Evolutionary conservation across 371 early-diverging fungal species (phyloP).

Genomic region (Umbelopsis sp.): DNA sequence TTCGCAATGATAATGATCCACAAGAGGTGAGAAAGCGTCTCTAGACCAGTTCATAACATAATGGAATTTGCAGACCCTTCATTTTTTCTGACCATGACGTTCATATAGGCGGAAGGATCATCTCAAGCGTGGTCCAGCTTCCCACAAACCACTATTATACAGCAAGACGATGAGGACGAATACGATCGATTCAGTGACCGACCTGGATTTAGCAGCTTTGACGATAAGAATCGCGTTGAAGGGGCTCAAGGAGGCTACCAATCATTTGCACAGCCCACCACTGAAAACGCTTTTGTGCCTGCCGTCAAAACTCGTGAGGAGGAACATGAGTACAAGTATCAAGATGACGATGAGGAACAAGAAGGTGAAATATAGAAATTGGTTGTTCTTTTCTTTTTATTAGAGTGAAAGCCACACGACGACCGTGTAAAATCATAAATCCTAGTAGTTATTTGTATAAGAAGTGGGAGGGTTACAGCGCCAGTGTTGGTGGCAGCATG

Average conservation of each 20-base stretch:
- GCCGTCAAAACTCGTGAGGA: constrained; percentile 36
- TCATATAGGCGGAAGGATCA: not conserved
- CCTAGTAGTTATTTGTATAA: not conserved
- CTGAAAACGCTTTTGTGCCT: constrained; percentile 29
- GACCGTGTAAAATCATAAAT: not conserved
- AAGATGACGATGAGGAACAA: constrained; percentile 31
- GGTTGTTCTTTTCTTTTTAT: not conserved
- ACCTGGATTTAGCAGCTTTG: not conserved
- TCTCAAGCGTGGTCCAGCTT: constrained; percentile 6
- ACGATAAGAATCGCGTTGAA: constrained; percentile 21
- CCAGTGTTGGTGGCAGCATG: not conserved
- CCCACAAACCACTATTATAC: constrained; percentile 20
- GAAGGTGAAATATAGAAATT: constrained; percentile 32
- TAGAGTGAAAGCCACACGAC: not conserved
- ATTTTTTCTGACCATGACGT: not conserved
- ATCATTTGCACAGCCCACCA: constrained; percentile 23
- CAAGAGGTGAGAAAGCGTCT: constrained; percentile 8
- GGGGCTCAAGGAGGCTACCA: constrained; percentile 22
- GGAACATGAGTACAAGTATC: constrained; percentile 30
- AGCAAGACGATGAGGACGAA: constrained; percentile 28
- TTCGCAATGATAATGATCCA: constrained; percentile 18
- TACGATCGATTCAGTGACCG: constrained; percentile 46
- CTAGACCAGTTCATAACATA: not conserved
- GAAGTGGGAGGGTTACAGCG: not conserved
- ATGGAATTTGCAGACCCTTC: not conserved